A percentile compares a stretch with the other conserved stretches of the same genome.
Evolutionary conservation across 805 yeast genomes (phyloP).

Genomic region (Lipomyces oligophaga): DNA sequence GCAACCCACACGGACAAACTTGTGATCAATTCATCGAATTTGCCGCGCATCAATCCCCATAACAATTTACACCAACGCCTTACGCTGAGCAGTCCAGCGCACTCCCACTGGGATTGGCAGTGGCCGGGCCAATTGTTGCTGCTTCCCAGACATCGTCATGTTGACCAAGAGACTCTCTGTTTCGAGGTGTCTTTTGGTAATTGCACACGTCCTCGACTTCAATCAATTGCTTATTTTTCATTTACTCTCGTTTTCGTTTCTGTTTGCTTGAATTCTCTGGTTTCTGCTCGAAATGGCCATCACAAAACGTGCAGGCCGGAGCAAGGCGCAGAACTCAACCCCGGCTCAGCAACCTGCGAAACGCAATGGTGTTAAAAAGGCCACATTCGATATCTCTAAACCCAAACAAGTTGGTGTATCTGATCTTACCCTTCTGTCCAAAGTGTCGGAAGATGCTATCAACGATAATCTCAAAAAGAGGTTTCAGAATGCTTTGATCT

Average conservation of each 20-base stretch:
- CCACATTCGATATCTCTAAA: slow-evolving; percentile 79
- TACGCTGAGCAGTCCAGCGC: too few species aligned
- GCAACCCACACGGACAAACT: too few species aligned
- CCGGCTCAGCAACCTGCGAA: slow-evolving; percentile 31
- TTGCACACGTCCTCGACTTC: background rate
- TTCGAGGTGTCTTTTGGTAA: too few species aligned
- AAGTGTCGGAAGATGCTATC: slow-evolving; percentile 86
- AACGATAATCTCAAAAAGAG: slow-evolving; percentile 86
- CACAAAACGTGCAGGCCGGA: slow-evolving; percentile 31
- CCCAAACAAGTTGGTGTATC: slow-evolving; percentile 98
- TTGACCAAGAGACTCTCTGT: too few species aligned
- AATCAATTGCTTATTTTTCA: too few species aligned
- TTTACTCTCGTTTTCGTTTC: background rate
- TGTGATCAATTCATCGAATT: too few species aligned
- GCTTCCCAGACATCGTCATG: too few species aligned
- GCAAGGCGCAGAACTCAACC: slow-evolving; percentile 31
- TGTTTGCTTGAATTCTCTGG: background rate
- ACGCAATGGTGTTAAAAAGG: slow-evolving; percentile 64
- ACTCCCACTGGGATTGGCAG: too few species aligned
- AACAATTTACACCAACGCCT: too few species aligned
- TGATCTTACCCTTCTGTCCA: slow-evolving; percentile 83
- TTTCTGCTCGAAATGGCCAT: slow-evolving; percentile 24
- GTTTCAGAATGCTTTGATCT: slow-evolving; percentile 83
- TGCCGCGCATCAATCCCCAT: too few species aligned
- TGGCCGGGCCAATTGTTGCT: too few species aligned